These are phyloP conservation scores for Calophaca sinica DNA, from an alignment of 306 rosid genomes.

Conservation along the genomic window DNA sequence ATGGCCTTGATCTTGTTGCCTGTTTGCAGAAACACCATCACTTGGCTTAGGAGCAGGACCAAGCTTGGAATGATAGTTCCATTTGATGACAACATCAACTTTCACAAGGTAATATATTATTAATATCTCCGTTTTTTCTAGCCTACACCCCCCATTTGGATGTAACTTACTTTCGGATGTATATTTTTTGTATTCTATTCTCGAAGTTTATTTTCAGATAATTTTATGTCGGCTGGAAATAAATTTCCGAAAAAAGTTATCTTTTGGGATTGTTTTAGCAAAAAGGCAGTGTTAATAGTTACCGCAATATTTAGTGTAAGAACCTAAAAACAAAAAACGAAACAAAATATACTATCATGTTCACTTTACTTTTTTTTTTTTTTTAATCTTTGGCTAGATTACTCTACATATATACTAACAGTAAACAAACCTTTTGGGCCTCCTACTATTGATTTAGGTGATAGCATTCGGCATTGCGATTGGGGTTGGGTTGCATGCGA, in stretches of 20 bases:
- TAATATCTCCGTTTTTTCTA: not conserved
- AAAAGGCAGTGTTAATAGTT: too few species aligned
- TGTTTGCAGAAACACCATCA: constrained; percentile 83
- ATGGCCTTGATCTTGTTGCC: constrained; percentile 86
- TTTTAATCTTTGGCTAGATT: not conserved
- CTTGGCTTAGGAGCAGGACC: constrained; percentile 84
- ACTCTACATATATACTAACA: too few species aligned
- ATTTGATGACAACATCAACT: constrained; percentile 85
- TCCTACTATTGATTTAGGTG: constrained; percentile 51
- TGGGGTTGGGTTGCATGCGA: constrained; percentile 71
- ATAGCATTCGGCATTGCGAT: constrained; percentile 73
- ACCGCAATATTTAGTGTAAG: too few species aligned
- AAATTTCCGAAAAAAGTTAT: too few species aligned
- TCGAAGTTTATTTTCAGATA: too few species aligned
- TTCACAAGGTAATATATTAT: constrained; percentile 65
- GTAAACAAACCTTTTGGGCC: not conserved
- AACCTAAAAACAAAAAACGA: too few species aligned
- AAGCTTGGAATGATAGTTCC: constrained; percentile 65
- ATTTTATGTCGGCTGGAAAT: too few species aligned
- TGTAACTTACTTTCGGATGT: too few species aligned
- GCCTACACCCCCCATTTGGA: too few species aligned
- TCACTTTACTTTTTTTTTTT: not conserved
- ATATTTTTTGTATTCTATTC: too few species aligned
- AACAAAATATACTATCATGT: too few species aligned
- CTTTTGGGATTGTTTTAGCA: too few species aligned